These are phyloP conservation scores for Endoconidiophora polonica DNA, from an alignment of 2,329 filamentous ascomycete genomes.

Conservation along the genomic window DNA sequence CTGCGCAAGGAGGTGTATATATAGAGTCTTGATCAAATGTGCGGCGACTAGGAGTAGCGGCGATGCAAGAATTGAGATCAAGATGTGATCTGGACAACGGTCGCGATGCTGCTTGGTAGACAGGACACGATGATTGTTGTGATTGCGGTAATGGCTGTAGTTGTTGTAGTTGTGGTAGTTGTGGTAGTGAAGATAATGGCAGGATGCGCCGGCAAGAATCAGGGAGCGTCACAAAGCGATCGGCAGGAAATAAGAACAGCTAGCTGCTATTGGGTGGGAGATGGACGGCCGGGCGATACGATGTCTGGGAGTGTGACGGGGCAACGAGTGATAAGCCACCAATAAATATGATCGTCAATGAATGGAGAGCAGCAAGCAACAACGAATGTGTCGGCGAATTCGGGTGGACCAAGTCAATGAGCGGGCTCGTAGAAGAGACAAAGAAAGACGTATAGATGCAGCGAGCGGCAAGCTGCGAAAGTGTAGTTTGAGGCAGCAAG, in stretches of 20 bases:
- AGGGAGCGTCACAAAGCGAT: too few relatives aligned
- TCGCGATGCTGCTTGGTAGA: background rate
- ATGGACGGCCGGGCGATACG: background rate
- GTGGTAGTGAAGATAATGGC: too few relatives aligned
- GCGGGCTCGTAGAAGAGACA: background rate
- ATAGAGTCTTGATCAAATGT: background rate
- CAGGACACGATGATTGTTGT: background rate
- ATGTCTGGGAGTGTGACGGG: background rate
- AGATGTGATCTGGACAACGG: background rate
- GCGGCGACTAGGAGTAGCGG: background rate
- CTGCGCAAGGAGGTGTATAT: background rate
- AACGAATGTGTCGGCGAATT: background rate
- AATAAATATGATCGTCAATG: background rate
- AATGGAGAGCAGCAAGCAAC: background rate
- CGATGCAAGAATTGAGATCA: background rate
- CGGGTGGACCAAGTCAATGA: background rate
- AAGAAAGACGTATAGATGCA: background rate
- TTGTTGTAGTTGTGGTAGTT: too few relatives aligned
- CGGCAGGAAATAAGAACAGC: too few relatives aligned
- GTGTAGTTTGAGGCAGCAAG: background rate
- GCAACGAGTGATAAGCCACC: background rate
- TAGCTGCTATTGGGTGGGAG: too few relatives aligned
- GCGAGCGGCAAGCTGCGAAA: background rate
- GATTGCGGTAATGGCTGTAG: too few relatives aligned
- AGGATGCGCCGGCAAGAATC: too few relatives aligned